Conservation (phyloP, 2,329 filamentous ascomycete genomes). For the Claviceps maximensis region DNA sequence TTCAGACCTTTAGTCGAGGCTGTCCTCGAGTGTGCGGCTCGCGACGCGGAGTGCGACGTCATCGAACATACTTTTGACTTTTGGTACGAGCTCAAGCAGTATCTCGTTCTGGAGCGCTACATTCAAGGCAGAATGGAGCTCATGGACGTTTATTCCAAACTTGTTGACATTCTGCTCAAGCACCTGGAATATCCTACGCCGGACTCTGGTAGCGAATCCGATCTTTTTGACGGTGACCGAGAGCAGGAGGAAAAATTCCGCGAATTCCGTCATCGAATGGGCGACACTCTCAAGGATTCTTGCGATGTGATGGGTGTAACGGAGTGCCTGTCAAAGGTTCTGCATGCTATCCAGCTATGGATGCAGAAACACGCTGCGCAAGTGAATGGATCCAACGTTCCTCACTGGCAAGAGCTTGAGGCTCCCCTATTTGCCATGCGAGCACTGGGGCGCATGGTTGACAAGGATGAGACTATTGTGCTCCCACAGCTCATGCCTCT, state of each 20-base stretch:
- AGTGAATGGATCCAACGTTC: constrained; percentile 61
- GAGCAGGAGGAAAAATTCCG: constrained; percentile 96
- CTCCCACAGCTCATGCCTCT: constrained; percentile 86
- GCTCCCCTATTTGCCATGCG: constrained; percentile 90
- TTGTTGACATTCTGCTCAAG: constrained; percentile 85
- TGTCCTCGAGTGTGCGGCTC: constrained; percentile 79
- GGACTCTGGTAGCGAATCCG: constrained; percentile 58
- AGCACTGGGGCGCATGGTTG: constrained; percentile 93
- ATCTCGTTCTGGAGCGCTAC: constrained; percentile 81
- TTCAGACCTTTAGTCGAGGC: constrained; percentile 81
- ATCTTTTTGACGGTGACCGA: constrained; percentile 89
- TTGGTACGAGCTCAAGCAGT: constrained; percentile 98
- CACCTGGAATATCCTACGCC: constrained; percentile 79
- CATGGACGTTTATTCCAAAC: constrained; percentile 69
- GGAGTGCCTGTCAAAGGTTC: constrained; percentile 81
- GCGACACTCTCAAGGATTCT: constrained; percentile 91
- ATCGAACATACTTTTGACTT: constrained; percentile 92
- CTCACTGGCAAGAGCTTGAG: constrained; percentile 92
- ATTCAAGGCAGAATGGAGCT: constrained; percentile 65
- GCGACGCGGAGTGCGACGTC: constrained; percentile 79
- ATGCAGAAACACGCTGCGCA: constrained; percentile 68
- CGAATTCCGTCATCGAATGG: constrained; percentile 93
- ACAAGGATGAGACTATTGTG: constrained; percentile 74
- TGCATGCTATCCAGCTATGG: constrained; percentile 77
- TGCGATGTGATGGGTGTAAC: constrained; percentile 93